Evolutionary conservation across 2,329 filamentous ascomycete genomes (phyloP), one percentile per base, ranked within the genome.

Genomic region (Verruconis gallopava): DNA sequence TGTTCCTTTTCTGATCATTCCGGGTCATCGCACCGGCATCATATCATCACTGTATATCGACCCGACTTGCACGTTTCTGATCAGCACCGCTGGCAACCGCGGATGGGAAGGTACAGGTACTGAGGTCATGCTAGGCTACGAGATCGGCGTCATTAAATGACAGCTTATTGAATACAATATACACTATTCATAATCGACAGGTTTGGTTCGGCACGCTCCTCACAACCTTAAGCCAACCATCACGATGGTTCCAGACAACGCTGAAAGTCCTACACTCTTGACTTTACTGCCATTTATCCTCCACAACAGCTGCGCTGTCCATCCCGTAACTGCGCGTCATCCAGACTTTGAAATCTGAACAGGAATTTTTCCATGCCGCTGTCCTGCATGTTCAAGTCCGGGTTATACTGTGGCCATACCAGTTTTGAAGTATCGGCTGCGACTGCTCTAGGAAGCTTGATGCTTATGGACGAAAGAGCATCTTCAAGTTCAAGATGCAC

Each of bases 1-100:
- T 0, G 85, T 93, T 0, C 91, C 91, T 0, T 98, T 96, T 60
- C 72, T 94, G n/a, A 95, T 98, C 50, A 80, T 98, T 18, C 91
- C 91, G 0, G 91, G 91, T 0, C 91, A 81, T 55, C 69, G 85
- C 13, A 88, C 88, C 0, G 89, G 89, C 35, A 85, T 93, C 33
- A 89, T 95, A 33, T 85, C 81, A 0, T 78, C 81, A 46, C 65
- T 96, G 6, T 91, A 89, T 54, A 70, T 95, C 37, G 91, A 98
- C 57, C 83, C 83, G 3, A 83, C 85, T 0, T 89, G 85, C 56
- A 73, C 78, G 14, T 96, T 88, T 56, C 89, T 98, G 81, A 73
- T 98, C 22, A 89, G 84, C 2, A 84, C 85, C 0, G 88, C 85
- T 3, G 91, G 91, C 0, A 96, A 91, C 47, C 68, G 91, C 47